Percentiles rank a stretch among this genome's conserved stretches.
phyloP scores from a whole-genome alignment of 1,139 yeast species.

The Scheffersomyces segobiensis region DNA sequence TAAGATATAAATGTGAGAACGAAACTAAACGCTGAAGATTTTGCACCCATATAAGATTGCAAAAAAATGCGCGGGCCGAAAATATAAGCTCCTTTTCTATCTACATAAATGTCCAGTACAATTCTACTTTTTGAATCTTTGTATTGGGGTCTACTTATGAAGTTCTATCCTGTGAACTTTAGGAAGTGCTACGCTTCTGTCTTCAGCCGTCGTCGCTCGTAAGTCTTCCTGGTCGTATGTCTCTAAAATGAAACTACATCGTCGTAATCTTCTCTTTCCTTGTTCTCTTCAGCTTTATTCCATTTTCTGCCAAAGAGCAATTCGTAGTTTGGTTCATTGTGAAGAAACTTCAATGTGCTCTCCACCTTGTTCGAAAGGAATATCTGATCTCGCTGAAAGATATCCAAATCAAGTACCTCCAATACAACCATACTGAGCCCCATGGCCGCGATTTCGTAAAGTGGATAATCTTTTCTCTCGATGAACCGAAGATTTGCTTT shows the following conservation, averaged over 20 bases:
- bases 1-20: neutral
- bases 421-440: constrained; percentile 14
- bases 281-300: neutral
- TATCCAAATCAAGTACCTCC: constrained; percentile 25
- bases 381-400: constrained; percentile 33
- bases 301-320: constrained; percentile 8
- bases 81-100: too few relatives aligned
- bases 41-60: neutral
- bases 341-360: constrained; percentile 17
- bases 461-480: constrained; percentile 1
- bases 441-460: constrained; percentile 10
- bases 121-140: too few relatives aligned
- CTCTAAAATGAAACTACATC: constrained; percentile 7
- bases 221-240: too few relatives aligned
- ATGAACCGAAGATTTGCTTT: constrained; percentile 27
- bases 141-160: neutral
- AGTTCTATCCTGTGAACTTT: neutral
- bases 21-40: neutral
- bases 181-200: too few relatives aligned
- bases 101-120: too few relatives aligned
- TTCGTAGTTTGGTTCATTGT: constrained; percentile 15
- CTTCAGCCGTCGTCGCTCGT: too few relatives aligned
- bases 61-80: constrained; percentile 6
- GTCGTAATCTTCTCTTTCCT: constrained; percentile 6
- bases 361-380: constrained; percentile 19